These are phyloP conservation scores for Pelagophyceae sp. DNA, from an alignment of 352 stramenopile species.

Conservation along the genomic window DNA sequence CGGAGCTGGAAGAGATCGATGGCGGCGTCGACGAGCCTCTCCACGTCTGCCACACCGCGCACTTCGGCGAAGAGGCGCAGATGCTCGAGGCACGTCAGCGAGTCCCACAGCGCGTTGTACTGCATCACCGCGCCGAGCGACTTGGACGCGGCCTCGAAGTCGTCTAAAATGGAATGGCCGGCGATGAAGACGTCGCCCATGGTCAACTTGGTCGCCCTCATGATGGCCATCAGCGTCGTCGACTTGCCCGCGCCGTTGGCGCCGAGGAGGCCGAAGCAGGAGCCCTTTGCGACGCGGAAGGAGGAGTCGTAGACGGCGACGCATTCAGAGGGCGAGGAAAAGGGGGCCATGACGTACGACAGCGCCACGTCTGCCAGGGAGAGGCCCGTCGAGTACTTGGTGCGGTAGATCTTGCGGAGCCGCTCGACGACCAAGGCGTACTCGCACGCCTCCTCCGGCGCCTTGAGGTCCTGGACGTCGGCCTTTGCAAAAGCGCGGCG, in stretches of 20 bases:
- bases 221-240: slow-evolving; percentile 72
- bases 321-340: no score
- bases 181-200: slow-evolving; percentile 25
- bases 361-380: neutral
- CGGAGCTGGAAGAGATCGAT: no score
- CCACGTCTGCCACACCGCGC: neutral
- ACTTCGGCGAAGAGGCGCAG: slow-evolving; percentile 61
- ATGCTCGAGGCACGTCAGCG: slow-evolving; percentile 69
- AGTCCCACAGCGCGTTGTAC: slow-evolving; percentile 59
- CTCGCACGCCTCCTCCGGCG: no score
- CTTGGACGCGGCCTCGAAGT: neutral
- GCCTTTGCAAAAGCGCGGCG: no score
- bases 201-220: slow-evolving; percentile 57
- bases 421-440: neutral
- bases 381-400: no score
- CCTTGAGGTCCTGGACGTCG: no score
- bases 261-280: slow-evolving; percentile 61
- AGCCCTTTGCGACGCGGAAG: slow-evolving; percentile 17
- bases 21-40: no score
- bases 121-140: neutral
- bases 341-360: no score
- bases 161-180: neutral
- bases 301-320: slow-evolving; percentile 9
- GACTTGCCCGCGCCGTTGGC: slow-evolving; percentile 64
- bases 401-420: slow-evolving; percentile 8